Evolutionary conservation across 805 yeast genomes (phyloP).

Genomic region (Lipomyces spencermartinsiae): DNA sequence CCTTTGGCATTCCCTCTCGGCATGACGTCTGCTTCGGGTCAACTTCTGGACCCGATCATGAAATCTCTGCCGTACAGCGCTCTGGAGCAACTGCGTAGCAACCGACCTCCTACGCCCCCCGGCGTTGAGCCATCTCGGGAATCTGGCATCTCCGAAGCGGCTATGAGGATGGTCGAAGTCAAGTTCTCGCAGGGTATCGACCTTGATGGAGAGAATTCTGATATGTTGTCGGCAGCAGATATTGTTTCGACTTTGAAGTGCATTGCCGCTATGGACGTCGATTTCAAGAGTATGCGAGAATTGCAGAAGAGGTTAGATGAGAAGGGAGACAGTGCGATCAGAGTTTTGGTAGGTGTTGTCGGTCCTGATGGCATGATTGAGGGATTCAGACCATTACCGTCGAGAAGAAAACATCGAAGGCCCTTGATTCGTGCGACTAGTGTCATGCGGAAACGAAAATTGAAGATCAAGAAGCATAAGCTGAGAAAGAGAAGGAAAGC

Average conservation of each 20-base stretch:
- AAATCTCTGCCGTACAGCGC: slow-evolving; percentile 18
- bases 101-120: slow-evolving; percentile 31
- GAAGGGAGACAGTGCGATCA: slow-evolving; percentile 17
- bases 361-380: not conserved
- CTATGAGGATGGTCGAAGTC: slow-evolving; percentile 24
- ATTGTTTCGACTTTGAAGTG: slow-evolving; percentile 23
- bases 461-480: slow-evolving; percentile 98
- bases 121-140: slow-evolving; percentile 18
- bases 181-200: slow-evolving; percentile 14
- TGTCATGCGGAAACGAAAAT: slow-evolving; percentile 65
- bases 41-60: slow-evolving; percentile 28
- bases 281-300: slow-evolving; percentile 24
- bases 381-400: not conserved
- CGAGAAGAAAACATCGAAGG: slow-evolving; percentile 2
- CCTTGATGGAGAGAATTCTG: slow-evolving; percentile 8
- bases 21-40: slow-evolving; percentile 25
- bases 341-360: slow-evolving; percentile 9
- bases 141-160: slow-evolving; percentile 25
- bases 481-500: slow-evolving; percentile 95
- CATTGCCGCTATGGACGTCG: slow-evolving; percentile 23
- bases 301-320: slow-evolving; percentile 21
- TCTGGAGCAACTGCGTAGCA: slow-evolving; percentile 27
- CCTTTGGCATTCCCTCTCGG: slow-evolving; percentile 28
- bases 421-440: slow-evolving; percentile 42
- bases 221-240: slow-evolving; percentile 21